Conservation (phyloP, 2,329 filamentous ascomycete genomes). For the Gaeumannomyces tritici region DNA sequence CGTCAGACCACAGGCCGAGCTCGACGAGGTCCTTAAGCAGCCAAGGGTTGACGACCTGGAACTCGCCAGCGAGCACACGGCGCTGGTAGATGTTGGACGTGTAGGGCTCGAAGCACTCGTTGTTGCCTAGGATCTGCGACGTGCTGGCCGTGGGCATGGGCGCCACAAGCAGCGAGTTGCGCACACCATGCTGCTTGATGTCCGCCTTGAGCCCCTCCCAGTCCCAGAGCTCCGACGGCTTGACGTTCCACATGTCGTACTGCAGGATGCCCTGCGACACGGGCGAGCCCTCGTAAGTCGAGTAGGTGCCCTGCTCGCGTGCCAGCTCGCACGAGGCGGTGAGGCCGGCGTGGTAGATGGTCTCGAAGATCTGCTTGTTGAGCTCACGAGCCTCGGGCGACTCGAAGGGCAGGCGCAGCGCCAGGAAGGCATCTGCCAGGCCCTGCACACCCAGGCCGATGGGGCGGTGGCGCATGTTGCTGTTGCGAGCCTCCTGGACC, state of each 20-base stretch:
- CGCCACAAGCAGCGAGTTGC: slow-evolving; percentile 89
- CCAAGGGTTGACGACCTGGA: slow-evolving; percentile 99
- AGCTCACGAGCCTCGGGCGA: slow-evolving; percentile 87
- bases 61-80: slow-evolving; percentile 93
- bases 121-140: slow-evolving; percentile 96
- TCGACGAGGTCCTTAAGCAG: slow-evolving; percentile 96
- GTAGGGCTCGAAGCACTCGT: slow-evolving; percentile 99
- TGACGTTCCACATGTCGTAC: slow-evolving; percentile 98
- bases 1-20: slow-evolving; percentile 95
- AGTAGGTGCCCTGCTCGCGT: slow-evolving; percentile 73
- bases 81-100: slow-evolving; percentile 99
- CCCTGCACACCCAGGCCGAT: slow-evolving; percentile 96
- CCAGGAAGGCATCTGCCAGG: slow-evolving; percentile 95
- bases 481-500: slow-evolving; percentile 85
- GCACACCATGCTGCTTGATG: slow-evolving; percentile 86
- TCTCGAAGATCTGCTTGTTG: slow-evolving; percentile 99
- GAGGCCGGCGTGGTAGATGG: slow-evolving; percentile 92
- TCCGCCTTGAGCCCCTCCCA: slow-evolving; percentile 83
- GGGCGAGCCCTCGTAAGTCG: slow-evolving; percentile 86
- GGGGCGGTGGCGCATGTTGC: slow-evolving; percentile 94
- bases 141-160: slow-evolving; percentile 98
- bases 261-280: slow-evolving; percentile 93
- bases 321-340: slow-evolving; percentile 84
- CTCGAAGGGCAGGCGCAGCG: slow-evolving; percentile 92
- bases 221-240: slow-evolving; percentile 90